These are phyloP conservation scores for Neurospora sp. DNA, from an alignment of 495 filamentous ascomycete species.

Conservation along the genomic window DNA sequence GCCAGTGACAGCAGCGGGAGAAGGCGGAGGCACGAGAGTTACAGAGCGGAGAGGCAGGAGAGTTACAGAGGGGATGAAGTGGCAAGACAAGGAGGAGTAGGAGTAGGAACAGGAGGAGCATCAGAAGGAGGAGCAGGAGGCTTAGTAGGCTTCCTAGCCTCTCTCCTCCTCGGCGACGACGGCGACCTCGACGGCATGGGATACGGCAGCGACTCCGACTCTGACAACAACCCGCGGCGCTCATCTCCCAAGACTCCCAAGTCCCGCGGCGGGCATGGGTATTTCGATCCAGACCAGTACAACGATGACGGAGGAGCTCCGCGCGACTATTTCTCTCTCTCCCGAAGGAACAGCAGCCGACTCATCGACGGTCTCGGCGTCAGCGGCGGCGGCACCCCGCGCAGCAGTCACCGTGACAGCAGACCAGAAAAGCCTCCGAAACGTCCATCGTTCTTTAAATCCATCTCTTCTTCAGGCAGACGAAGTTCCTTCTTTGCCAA, in stretches of 20 bases:
- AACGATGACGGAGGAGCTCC: neutral
- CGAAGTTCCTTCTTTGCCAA: neutral
- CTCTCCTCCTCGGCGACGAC: neutral
- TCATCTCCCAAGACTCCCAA: neutral
- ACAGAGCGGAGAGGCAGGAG: neutral
- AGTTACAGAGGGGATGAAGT: neutral
- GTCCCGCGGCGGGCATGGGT: neutral
- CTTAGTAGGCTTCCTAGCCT: neutral
- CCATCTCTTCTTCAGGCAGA: neutral
- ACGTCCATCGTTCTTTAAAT: neutral
- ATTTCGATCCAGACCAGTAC: neutral
- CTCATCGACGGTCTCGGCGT: neutral
- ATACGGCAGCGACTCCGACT: neutral
- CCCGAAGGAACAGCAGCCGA: neutral
- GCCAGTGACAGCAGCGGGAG: neutral
- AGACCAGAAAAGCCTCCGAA: neutral
- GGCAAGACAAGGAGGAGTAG: neutral
- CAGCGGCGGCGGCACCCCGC: neutral
- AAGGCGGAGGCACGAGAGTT: neutral
- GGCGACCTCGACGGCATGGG: neutral
- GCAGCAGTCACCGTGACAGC: neutral
- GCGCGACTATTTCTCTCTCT: neutral
- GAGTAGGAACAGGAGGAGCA: neutral
- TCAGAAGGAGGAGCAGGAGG: neutral
- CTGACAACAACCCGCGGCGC: neutral